Evolutionary conservation across 306 rosid species (phyloP), one percentile per base, ranked within the genome.

Genomic region (Psophocarpus tetragonolobus): DNA sequence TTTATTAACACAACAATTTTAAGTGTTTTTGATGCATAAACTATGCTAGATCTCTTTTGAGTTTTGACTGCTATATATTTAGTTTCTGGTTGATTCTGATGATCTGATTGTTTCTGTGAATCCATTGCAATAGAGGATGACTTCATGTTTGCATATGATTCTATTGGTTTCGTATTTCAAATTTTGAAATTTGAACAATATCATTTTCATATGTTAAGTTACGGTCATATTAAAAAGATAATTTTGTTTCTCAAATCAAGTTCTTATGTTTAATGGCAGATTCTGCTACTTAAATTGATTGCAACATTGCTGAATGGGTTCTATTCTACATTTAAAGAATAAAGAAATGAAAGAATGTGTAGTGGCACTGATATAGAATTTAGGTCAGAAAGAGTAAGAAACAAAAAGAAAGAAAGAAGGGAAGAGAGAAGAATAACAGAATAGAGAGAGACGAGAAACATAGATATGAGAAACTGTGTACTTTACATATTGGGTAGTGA

Each of bases 61-160:
- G 30, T 54, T 73, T 62, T 11, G 14, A 50, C 30, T 29, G 32
- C 71, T 53, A 72, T 48, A 23, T 74, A 58, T 80, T 27, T 63
- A 23, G 42, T 20, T 66, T 12, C 33, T 73, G 51, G 23, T 65
- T 73, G 53, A 61, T 75, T 64, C 8, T 56, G 32, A 29, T 73
- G 74, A 21, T 53, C 15, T 21, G 61, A 53, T 53, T 5, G 14
- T 64, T 38, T n/a, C 20, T 39, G 48, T 27, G 79, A 64, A 18
- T 39, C 74, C 58, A 27, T 24, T 71, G 20, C 33, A 27, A 53
- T 39, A 36, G 50, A 20, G 50, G 66, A 71, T 47, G 45, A 10
- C 15, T 62, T 72, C 68, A 62, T 39, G 50, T 68, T 30, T 67
- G 68, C 27, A 17, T 56, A 71, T 56, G 32, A 62, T 61, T 50